Percentiles rank a stretch among this genome's conserved stretches.
Evolutionary conservation across 129 eudicot genomes (phyloP).

Genomic region (Escallonia herrerae): DNA sequence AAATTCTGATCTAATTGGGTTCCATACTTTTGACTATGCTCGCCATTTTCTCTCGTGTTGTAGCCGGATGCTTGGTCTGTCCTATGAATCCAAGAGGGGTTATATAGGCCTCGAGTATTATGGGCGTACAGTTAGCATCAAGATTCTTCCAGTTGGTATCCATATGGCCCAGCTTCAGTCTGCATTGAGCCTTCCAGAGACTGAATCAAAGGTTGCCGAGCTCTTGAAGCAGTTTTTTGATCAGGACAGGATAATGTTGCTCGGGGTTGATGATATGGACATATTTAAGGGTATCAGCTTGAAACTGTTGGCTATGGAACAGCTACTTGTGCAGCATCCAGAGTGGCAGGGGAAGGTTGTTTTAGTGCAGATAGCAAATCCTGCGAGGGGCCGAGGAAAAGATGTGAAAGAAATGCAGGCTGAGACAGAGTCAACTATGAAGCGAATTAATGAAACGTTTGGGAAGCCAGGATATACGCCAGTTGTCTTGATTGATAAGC

Average conservation of each 20-base stretch:
- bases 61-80: slow-evolving; percentile 65
- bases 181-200: slow-evolving; percentile 51
- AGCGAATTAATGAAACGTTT: slow-evolving; percentile 52
- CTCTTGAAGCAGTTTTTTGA: slow-evolving; percentile 43
- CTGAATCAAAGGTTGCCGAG: slow-evolving; percentile 59
- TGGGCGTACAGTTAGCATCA: slow-evolving; percentile 73
- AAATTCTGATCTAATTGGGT: slow-evolving; percentile 79
- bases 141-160: slow-evolving; percentile 80
- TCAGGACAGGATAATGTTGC: slow-evolving; percentile 55
- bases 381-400: slow-evolving; percentile 81
- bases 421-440: slow-evolving; percentile 57
- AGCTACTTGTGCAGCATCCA: slow-evolving; percentile 64
- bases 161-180: slow-evolving; percentile 77
- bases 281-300: slow-evolving; percentile 79
- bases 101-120: slow-evolving; percentile 78
- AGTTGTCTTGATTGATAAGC: slow-evolving; percentile 53
- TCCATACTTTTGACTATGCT: slow-evolving; percentile 87
- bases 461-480: slow-evolving; percentile 72
- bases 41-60: slow-evolving; percentile 82
- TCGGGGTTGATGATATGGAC: slow-evolving; percentile 84
- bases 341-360: slow-evolving; percentile 82
- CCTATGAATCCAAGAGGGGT: slow-evolving; percentile 79
- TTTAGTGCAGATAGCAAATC: slow-evolving; percentile 80
- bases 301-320: slow-evolving; percentile 78
- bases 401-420: slow-evolving; percentile 74